These are phyloP conservation scores for Kokia cookei DNA, from an alignment of 441 rosid species.

Conservation along the genomic window DNA sequence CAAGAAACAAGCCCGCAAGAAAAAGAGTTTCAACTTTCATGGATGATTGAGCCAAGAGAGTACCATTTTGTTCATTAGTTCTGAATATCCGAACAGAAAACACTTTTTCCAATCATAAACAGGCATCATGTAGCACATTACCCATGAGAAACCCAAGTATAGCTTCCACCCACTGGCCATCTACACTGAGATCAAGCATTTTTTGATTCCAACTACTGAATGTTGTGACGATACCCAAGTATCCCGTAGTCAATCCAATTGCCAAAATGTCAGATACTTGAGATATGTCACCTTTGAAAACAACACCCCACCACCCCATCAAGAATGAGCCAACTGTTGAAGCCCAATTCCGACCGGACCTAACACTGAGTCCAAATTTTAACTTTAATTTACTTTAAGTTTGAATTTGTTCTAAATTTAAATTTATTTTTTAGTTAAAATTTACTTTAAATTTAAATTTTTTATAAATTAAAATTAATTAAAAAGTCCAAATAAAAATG, in stretches of 20 bases:
- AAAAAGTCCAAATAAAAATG: too few species aligned
- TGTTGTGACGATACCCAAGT: constrained; percentile 82
- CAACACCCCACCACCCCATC: constrained; percentile 96
- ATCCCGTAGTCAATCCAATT: constrained; percentile 78
- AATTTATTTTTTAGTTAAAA: too few species aligned
- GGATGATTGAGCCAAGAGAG: neutral
- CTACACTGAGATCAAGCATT: constrained; percentile 75
- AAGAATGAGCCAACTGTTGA: constrained; percentile 96
- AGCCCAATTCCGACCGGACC: too few species aligned
- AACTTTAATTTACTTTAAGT: too few species aligned
- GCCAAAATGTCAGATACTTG: constrained; percentile 60
- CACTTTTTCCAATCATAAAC: neutral
- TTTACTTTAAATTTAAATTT: too few species aligned
- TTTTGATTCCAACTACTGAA: constrained; percentile 95
- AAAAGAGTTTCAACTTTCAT: neutral
- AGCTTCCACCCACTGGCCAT: constrained; percentile 69
- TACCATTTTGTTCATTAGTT: neutral
- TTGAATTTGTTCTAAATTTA: too few species aligned
- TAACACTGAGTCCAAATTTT: too few species aligned
- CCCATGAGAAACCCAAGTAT: constrained; percentile 66
- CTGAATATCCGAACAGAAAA: neutral
- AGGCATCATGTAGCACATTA: constrained; percentile 17
- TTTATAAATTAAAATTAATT: too few species aligned
- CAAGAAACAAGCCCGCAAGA: constrained; percentile 71
- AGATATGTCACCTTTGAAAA: constrained; percentile 69